These are phyloP conservation scores for Phaeosphaeria sp. DNA, from an alignment of 2,329 filamentous ascomycete genomes.

Conservation along the genomic window DNA sequence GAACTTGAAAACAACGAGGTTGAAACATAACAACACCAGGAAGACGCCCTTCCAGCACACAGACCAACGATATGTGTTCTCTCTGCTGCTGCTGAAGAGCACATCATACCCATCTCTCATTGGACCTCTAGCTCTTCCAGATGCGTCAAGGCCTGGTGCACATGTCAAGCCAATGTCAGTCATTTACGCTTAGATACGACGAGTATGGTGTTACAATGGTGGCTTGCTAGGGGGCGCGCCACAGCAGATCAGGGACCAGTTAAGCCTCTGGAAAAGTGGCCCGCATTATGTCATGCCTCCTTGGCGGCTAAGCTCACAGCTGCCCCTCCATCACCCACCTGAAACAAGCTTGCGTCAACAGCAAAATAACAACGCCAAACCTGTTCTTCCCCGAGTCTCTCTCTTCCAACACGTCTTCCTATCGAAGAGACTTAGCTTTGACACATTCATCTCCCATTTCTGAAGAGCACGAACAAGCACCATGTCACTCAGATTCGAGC, in stretches of 20 bases:
- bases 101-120: no score
- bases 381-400: neutral
- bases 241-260: neutral
- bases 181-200: no score
- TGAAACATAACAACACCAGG: no score
- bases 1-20: no score
- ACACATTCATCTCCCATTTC: neutral
- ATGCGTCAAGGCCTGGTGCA: no score
- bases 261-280: neutral
- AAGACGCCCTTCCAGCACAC: no score
- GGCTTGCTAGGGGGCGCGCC: neutral
- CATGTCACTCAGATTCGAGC: constrained; percentile 35
- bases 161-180: no score
- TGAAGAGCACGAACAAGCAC: constrained; percentile 5
- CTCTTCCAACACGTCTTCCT: neutral
- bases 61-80: no score
- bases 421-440: neutral
- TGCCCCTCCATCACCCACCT: constrained; percentile 11
- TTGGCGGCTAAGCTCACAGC: no score
- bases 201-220: neutral
- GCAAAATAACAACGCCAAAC: neutral
- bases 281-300: constrained; percentile 5
- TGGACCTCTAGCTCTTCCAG: no score
- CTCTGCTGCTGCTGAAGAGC: no score
- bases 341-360: constrained; percentile 10